Evolutionary conservation across 1,139 yeast genomes (phyloP).

Genomic region (Eremothecium cymbalariae): DNA sequence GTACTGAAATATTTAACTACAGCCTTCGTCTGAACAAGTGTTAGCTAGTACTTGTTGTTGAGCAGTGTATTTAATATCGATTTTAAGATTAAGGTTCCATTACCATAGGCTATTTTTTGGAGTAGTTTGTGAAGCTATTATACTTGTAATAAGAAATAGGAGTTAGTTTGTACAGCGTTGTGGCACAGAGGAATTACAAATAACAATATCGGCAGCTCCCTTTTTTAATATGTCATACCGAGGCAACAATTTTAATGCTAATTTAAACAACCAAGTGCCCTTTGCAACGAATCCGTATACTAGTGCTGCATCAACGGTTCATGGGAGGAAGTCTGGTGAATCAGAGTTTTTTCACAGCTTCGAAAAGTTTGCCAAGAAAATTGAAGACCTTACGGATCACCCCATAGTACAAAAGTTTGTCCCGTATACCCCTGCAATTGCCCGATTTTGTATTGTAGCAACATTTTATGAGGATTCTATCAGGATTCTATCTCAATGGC

Average conservation of each 20-base stretch:
- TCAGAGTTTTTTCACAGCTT: slow-evolving; percentile 9
- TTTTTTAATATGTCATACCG: slow-evolving; percentile 11
- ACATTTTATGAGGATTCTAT: slow-evolving; percentile 88
- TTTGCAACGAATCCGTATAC: slow-evolving; percentile 7
- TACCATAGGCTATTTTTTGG: no score
- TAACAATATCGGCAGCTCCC: background rate
- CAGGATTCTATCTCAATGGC: slow-evolving; percentile 83
- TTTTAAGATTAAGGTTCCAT: no score
- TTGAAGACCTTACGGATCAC: slow-evolving; percentile 36
- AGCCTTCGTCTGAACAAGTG: no score
- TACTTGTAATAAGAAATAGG: no score
- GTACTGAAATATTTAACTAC: no score
- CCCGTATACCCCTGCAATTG: slow-evolving; percentile 78
- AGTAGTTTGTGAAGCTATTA: no score
- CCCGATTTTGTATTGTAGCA: slow-evolving; percentile 85
- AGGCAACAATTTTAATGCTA: slow-evolving; percentile 10
- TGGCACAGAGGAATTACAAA: no score
- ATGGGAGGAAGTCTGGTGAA: background rate
- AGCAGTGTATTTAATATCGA: no score
- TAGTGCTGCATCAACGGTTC: background rate
- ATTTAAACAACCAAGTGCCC: slow-evolving; percentile 9
- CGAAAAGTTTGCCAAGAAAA: slow-evolving; percentile 28
- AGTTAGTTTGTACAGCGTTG: no score
- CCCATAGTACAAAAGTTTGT: slow-evolving; percentile 37
- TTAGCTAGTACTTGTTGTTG: no score